Conservation (phyloP, 2,329 filamentous ascomycete species). For the Colletotrichum abscissum region DNA sequence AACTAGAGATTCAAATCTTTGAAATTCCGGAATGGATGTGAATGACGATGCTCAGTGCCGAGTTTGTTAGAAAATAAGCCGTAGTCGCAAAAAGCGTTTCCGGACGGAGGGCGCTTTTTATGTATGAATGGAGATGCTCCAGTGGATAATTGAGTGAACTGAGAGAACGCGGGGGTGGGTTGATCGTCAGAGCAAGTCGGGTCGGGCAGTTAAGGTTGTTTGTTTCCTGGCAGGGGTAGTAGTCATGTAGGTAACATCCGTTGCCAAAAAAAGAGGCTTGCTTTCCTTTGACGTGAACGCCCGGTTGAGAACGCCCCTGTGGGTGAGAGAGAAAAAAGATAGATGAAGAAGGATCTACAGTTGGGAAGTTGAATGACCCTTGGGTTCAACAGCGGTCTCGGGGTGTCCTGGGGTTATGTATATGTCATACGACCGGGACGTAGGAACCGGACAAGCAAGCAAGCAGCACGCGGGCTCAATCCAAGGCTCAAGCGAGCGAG, state of each 20-base stretch:
- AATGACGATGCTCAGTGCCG: background rate
- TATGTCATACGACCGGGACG: constrained; percentile 28
- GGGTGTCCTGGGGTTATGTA: constrained; percentile 25
- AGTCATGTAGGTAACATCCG: background rate
- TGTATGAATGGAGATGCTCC: background rate
- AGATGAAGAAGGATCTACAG: background rate
- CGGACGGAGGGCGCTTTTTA: background rate
- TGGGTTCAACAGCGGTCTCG: constrained; percentile 2
- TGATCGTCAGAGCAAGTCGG: constrained; percentile 1
- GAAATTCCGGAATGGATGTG: background rate
- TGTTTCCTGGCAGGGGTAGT: background rate
- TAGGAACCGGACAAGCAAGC: background rate
- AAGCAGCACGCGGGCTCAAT: background rate
- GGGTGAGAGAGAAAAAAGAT: background rate
- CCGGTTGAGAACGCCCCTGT: background rate
- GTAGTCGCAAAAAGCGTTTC: background rate
- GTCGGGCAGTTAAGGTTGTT: constrained; percentile 7
- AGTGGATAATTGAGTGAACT: background rate
- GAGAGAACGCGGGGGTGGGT: background rate
- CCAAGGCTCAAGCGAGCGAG: constrained; percentile 6
- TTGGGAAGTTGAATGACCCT: background rate
- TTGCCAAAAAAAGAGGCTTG: background rate
- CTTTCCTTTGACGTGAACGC: background rate
- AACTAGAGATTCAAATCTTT: background rate
- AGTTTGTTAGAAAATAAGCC: background rate